phyloP scores from a whole-genome alignment of 192 early-diverging fungal genomes.

The Linnemannia elongata region DNA sequence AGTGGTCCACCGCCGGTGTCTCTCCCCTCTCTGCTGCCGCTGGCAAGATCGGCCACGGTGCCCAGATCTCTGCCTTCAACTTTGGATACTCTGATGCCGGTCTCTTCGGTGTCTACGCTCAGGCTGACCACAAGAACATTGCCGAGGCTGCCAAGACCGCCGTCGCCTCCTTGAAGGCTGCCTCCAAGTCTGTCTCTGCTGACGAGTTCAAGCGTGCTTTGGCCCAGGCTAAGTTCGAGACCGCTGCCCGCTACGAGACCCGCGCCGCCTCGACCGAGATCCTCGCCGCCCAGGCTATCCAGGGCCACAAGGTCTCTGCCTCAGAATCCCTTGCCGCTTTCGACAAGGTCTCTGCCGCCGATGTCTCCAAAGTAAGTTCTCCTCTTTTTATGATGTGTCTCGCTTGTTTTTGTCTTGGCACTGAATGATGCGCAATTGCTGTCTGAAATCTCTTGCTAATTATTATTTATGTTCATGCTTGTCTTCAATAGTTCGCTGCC shows the following conservation, averaged over 20 bases:
- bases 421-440: neutral
- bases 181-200: constrained; percentile 58
- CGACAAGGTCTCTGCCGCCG: constrained; percentile 41
- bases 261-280: constrained; percentile 63
- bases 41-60: constrained; percentile 62
- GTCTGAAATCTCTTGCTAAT: neutral
- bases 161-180: constrained; percentile 70
- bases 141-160: constrained; percentile 74
- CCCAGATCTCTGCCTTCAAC: constrained; percentile 82
- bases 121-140: constrained; percentile 69
- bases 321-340: constrained; percentile 36
- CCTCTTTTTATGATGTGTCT: constrained; percentile 42
- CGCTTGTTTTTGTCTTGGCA: constrained; percentile 53
- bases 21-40: constrained; percentile 78
- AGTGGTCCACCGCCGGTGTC: constrained; percentile 70
- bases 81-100: constrained; percentile 92
- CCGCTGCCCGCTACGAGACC: constrained; percentile 61
- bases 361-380: constrained; percentile 55
- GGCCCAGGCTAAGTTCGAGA: constrained; percentile 72
- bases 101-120: constrained; percentile 87
- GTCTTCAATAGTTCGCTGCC: constrained; percentile 68
- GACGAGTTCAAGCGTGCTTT: constrained; percentile 76
- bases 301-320: constrained; percentile 47
- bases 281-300: constrained; percentile 59
- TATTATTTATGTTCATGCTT: neutral